phyloP scores from a whole-genome alignment of 2,329 filamentous ascomycete genomes.

The Stylonectria norvegica region DNA sequence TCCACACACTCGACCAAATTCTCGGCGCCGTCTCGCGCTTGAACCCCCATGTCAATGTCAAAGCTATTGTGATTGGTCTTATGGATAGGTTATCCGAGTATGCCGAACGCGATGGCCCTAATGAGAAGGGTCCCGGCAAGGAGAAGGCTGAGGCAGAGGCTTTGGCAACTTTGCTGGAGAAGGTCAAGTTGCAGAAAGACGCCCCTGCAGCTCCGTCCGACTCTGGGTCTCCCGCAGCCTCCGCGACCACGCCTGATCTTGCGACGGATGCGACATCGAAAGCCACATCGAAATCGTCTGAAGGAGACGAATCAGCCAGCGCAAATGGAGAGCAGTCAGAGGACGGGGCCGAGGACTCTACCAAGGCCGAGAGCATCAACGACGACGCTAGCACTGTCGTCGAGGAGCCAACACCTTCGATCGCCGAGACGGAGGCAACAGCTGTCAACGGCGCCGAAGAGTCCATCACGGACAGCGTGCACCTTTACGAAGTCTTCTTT shows the following conservation, averaged over 20 bases:
- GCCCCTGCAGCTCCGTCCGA: constrained; percentile 7
- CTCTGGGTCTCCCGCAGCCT: too few relatives aligned
- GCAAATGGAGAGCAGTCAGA: constrained; percentile 33
- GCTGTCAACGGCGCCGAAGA: constrained; percentile 46
- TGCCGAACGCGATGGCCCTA: constrained; percentile 80
- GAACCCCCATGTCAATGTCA: constrained; percentile 96
- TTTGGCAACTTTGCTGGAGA: constrained; percentile 72
- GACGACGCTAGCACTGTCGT: constrained; percentile 31
- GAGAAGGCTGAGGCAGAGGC: constrained; percentile 82
- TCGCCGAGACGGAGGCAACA: constrained; percentile 46
- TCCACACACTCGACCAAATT: constrained; percentile 94
- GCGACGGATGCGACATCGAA: too few relatives aligned
- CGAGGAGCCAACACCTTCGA: constrained; percentile 36
- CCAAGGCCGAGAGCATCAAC: constrained; percentile 27
- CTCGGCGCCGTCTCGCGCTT: constrained; percentile 87
- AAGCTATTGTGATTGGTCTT: constrained; percentile 93
- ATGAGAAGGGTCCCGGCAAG: constrained; percentile 66
- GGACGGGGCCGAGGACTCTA: constrained; percentile 31
- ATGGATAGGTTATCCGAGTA: constrained; percentile 97
- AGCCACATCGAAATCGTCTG: too few relatives aligned
- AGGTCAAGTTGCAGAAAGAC: constrained; percentile 66
- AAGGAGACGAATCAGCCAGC: constrained; percentile 33
- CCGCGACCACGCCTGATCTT: too few relatives aligned
- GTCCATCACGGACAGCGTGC: constrained; percentile 61
- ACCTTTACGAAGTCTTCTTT: constrained; percentile 96